Evolutionary conservation across 768 basidiomycete genomes (phyloP), one percentile per base, ranked within the genome.

Genomic region (Trametes cubensis): DNA sequence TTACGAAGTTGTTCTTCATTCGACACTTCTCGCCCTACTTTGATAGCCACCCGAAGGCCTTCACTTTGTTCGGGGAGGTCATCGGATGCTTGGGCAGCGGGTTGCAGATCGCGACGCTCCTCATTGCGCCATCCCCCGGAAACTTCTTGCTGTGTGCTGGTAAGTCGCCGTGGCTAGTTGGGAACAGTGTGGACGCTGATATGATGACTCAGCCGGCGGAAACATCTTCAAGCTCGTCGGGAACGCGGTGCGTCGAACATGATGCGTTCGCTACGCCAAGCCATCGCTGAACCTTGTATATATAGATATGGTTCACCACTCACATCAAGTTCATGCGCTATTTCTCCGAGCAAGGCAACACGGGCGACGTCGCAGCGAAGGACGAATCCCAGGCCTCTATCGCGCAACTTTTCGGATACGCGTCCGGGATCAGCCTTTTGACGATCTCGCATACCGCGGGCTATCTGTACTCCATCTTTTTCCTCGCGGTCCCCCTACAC

Each of bases 1-100:
- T 72, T 21, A 70, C 71, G 42, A 72, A 72, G 64, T 59, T 72
- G n/a, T 72, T 69, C 63, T 70, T 72, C 63, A 72, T 72, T 25
- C 66, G 68, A 34, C 60, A 60, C 20, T 72, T 64, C 61, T 66
- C 71, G 38, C 67, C 71, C 13, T 72, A 66, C 65, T 72, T 72
- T 28, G 71, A 72, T 56, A 70, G 69, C 52, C 71, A 72, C 57
- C 71, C 71, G n/a, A 72, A 72, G 63, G 67, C 71, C 44, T 70
- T 70, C 60, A 70, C 66, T 23, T 49, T 72, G 10, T 50, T 66
- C 14, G 71, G 69, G 1, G 69, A 70, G 52, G 62, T 42, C 17
- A 30, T 64, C 17, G 68, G 64, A 7, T 64, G 67, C 17, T 42
- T 70, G 20, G 69, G 69, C 10, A 71, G 70, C 17, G 68, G 71